Base-by-base conservation (phyloP, 2,329 filamentous ascomycete species). In the Claviceps africana region DNA sequence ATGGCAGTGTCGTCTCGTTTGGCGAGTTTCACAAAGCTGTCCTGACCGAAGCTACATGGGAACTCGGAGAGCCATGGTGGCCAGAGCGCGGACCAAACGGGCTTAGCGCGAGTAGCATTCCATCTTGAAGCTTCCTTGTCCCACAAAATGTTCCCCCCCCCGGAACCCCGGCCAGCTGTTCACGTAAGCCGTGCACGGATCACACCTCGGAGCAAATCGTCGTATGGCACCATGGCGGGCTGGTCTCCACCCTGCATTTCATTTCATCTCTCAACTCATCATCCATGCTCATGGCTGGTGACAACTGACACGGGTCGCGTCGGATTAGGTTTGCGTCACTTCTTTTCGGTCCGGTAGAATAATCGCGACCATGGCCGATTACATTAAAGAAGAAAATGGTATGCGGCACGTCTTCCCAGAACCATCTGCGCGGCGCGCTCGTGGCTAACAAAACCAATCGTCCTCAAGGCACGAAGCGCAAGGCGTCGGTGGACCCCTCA, bases 401-500 rank as follows among this genome's bases (percentile, higher is more conserved):
- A 70, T 10, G 35, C 19, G n/a, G 37, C 22, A 17, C 6, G 10
- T n/a, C 19, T 37, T 15, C 19, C 9, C 13, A 22, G 8, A 10
- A 21, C 30, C 28, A 4, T 21, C 22, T 50, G 13, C 3, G 5
- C 28, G 25, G 25, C 30, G 22, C 13, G 39, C 30, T 25, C 21
- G 21, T 28, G 19, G 39, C 30, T 53, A 31, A 37, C 33, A 17
- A 37, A 53, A 19, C 43, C 10, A 17, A 25, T 8, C 17, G 17
- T 30, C 11, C 9, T 21, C 28, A 54, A 78, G 77, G 72, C 60
- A 73, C 69, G 42, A 90, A 90, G 74, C 83, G 86, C 66, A 89
- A 89, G 69, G 85, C 85, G 4, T 74, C 72, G 48, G 79, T 85
- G 58, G 82, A 85, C 56, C 77, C 80, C 46, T 70, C 75, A 52